Base-by-base conservation (phyloP, 495 filamentous ascomycete genomes). In the Letharia lupina region DNA sequence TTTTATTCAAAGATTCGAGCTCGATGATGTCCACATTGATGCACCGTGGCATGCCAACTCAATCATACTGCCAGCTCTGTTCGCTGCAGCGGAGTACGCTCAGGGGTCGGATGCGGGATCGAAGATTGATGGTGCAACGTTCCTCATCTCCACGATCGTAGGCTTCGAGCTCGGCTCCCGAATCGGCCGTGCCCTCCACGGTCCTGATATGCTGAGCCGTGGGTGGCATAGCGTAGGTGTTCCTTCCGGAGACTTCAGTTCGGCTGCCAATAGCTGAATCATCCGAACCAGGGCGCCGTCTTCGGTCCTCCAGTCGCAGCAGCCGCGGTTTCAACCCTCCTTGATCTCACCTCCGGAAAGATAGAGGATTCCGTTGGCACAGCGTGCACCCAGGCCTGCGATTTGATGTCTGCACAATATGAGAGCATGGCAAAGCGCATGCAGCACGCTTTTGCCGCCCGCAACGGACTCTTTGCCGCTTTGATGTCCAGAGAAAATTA, bases 381-480 rank as follows among this genome's bases (percentile, higher is more conserved):
- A 2, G 79, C 78, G 8, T 79, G 73, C 60, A 79, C 77, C 0
- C 75, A 80, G 62, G 72, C 74, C 5, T 72, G 76, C 50, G 77
- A 79, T 0, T 63, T 79, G 10, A 81, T 81, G 76, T 70, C 75
- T 15, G 79, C 77, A 23, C 78, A 82, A 60, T 79, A 73, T 60
- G 79, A 77, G 42, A 73, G 77, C 16, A 72, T 73, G 63, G 73
- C 77, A 3, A 82, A 80, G 66, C 73, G 76, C 8, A 78, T 81
- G 76, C 77, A 80, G 65, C 79, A 81, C 61, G 79, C 73, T 2
- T 81, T 82, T 62, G 77, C 77, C 0, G 76, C 78, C 15, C 74
- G 78, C 2, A 81, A 76, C 56, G 79, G 78, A 0, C 73, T 80
- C 2, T 72, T 81, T 40, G 77, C 63, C 0, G 75, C 78, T 6